phyloP scores from a whole-genome alignment of 2,329 filamentous ascomycete species.

The Fusarium algeriense region DNA sequence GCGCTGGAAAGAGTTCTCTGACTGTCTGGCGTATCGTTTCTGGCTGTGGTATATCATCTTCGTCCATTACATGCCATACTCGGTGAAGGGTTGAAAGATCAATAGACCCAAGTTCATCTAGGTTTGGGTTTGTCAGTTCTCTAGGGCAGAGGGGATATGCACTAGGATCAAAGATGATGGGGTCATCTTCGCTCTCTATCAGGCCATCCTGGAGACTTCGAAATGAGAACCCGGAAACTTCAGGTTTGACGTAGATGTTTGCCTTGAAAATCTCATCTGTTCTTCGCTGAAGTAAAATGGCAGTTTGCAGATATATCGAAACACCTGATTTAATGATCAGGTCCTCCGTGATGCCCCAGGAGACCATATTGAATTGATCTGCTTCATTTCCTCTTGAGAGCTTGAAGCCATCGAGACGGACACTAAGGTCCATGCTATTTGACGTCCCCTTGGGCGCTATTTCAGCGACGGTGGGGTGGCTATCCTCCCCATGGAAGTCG shows the following conservation, averaged over 20 bases:
- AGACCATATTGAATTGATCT: rapidly evolving
- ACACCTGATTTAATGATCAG: neutral
- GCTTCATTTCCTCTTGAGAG: rapidly evolving
- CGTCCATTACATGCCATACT: rapidly evolving
- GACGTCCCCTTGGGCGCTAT: neutral
- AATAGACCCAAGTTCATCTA: neutral
- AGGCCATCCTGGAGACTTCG: neutral
- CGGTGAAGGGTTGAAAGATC: neutral
- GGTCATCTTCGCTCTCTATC: neutral
- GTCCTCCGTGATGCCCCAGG: neutral
- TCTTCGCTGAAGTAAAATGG: neutral
- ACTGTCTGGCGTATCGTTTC: neutral
- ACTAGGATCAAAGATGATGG: neutral
- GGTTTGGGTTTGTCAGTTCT: rapidly evolving
- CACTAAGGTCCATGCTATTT: no score
- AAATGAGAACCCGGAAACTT: neutral
- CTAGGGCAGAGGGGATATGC: neutral
- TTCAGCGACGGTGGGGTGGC: neutral
- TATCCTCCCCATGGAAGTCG: neutral
- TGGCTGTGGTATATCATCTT: rapidly evolving
- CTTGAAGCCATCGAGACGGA: neutral
- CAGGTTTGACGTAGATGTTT: neutral
- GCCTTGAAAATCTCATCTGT: neutral
- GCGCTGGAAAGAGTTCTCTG: neutral
- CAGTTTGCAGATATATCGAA: neutral